Conservation (phyloP, 2,329 filamentous ascomycete species). For the Fusarium fracticaudum region DNA sequence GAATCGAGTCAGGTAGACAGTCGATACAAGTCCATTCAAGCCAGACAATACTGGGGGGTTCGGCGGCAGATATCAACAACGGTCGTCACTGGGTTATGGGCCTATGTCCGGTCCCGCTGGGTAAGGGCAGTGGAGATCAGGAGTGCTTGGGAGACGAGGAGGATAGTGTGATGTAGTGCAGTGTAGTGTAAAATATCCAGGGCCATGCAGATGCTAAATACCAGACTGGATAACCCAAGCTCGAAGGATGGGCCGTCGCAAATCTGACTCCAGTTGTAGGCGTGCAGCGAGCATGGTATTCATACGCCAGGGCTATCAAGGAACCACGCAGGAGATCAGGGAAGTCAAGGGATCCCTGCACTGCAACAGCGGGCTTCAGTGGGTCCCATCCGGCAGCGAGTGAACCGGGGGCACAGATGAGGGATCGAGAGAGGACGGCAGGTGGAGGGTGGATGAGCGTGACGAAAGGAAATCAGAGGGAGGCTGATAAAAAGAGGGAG, state of each 20-base stretch:
- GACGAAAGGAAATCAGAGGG: constrained; percentile 16
- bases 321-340: constrained; percentile 41
- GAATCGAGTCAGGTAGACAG: constrained; percentile 29
- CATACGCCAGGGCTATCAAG: constrained; percentile 35
- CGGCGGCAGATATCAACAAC: constrained; percentile 33
- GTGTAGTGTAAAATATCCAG: constrained; percentile 16
- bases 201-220: constrained; percentile 37
- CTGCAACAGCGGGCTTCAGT: constrained; percentile 39
- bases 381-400: constrained; percentile 37
- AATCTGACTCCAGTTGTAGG: constrained; percentile 41
- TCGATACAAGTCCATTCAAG: constrained; percentile 6
- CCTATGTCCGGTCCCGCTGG: constrained; percentile 22
- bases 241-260: constrained; percentile 29
- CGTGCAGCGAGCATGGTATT: constrained; percentile 35
- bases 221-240: constrained; percentile 10
- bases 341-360: constrained; percentile 34
- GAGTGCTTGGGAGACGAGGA: constrained; percentile 7
- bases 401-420: constrained; percentile 16
- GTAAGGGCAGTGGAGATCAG: constrained; percentile 31
- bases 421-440: constrained; percentile 13
- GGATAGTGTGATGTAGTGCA: background rate
- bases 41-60: constrained; percentile 23
- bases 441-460: constrained; percentile 15
- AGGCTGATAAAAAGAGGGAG: constrained; percentile 27
- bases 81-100: constrained; percentile 11